These are phyloP conservation scores for Eimeria nieschulzi DNA, from an alignment of 169 alveolate genomes.

Conservation along the genomic window DNA sequence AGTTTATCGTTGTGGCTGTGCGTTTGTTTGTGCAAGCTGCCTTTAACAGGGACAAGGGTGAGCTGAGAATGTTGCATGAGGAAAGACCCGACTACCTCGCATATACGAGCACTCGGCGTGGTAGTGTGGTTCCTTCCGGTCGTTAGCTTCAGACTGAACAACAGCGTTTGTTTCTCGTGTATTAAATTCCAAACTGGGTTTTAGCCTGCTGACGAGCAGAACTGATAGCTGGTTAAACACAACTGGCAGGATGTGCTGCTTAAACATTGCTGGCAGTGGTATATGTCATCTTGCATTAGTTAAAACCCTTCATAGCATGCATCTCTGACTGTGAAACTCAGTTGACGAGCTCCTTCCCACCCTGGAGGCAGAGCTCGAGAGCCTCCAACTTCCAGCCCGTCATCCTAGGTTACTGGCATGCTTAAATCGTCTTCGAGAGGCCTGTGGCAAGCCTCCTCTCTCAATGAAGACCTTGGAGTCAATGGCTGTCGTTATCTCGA, in stretches of 20 bases:
- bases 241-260: not conserved
- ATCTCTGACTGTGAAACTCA: not conserved
- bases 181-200: too few relatives aligned
- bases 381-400: conserved; percentile 3
- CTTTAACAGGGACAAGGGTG: conserved; percentile 3
- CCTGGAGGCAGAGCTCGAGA: conserved; percentile 5
- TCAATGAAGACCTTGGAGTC: not conserved
- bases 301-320: not conserved
- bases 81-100: too few relatives aligned
- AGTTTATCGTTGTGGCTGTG: conserved; percentile 8
- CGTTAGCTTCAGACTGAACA: too few relatives aligned
- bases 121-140: too few relatives aligned
- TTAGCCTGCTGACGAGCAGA: not conserved
- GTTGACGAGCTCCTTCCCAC: not conserved
- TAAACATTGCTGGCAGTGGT: not conserved
- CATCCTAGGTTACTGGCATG: conserved; percentile 16
- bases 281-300: not conserved
- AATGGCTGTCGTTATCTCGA: not conserved
- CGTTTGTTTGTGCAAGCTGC: not conserved
- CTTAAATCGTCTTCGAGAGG: conserved; percentile 16
- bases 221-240: not conserved
- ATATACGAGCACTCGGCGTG: too few relatives aligned
- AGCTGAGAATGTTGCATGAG: not conserved
- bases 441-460: conserved; percentile 16
- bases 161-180: too few relatives aligned